phyloP scores from a whole-genome alignment of 2,329 filamentous ascomycete species.

The Gremmenia infestans region DNA sequence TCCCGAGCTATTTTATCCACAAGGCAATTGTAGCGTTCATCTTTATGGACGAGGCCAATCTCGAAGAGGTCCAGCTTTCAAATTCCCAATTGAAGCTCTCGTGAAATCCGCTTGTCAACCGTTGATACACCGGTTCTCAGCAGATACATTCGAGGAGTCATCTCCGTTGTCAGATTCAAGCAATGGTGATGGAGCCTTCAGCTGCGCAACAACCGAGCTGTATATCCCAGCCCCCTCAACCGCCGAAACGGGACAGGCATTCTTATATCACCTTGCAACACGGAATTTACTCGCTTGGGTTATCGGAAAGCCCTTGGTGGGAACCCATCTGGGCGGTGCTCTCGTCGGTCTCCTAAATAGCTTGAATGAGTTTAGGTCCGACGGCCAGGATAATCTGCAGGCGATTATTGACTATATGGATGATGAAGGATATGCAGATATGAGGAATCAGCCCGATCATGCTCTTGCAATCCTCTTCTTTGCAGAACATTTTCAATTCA shows the following conservation, averaged over 20 bases:
- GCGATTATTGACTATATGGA: conserved; percentile 64
- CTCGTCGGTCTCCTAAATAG: conserved; percentile 60
- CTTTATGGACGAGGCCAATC: conserved; percentile 63
- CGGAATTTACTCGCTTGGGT: conserved; percentile 75
- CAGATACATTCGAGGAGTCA: conserved; percentile 15
- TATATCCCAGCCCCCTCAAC: conserved; percentile 63
- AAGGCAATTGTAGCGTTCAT: conserved; percentile 66
- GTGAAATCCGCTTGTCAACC: conserved; percentile 53
- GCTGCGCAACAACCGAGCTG: conserved; percentile 43
- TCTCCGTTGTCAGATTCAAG: conserved; percentile 10
- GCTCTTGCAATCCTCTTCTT: conserved; percentile 63
- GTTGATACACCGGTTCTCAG: conserved; percentile 51
- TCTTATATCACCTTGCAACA: conserved; percentile 61
- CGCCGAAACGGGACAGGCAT: conserved; percentile 48
- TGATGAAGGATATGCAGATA: conserved; percentile 63
- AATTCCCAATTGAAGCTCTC: conserved; percentile 54
- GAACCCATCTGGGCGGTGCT: conserved; percentile 57
- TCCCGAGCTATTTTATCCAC: conserved; percentile 61
- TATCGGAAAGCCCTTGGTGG: conserved; percentile 61
- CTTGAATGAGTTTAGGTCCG: conserved; percentile 56
- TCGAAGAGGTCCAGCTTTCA: conserved; percentile 61
- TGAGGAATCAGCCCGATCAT: conserved; percentile 61
- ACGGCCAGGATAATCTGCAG: conserved; percentile 49
- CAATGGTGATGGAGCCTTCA: conserved; percentile 12
- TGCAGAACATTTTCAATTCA: conserved; percentile 60